Percentiles rank a stretch among this genome's conserved stretches.
Conservation (phyloP, 2,329 filamentous ascomycete genomes). For the Ophiosphaerella narmari region DNA sequence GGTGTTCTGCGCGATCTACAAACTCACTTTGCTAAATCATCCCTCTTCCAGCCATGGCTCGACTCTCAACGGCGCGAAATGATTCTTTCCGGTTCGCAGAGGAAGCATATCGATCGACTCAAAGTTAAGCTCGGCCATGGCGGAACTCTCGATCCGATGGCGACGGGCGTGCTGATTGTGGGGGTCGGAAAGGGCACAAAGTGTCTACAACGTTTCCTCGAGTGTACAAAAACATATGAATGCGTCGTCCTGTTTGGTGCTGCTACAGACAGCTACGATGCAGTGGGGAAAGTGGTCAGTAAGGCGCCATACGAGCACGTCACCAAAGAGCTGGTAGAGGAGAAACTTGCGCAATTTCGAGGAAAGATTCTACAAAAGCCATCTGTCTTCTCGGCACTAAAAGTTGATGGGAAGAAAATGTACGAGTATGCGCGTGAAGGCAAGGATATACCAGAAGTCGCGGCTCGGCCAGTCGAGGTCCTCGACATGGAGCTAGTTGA, state of each 20-base stretch:
- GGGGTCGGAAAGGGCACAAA: slow-evolving; percentile 91
- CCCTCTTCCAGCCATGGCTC: slow-evolving; percentile 78
- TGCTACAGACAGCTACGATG: slow-evolving; percentile 90
- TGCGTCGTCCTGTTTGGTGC: slow-evolving; percentile 87
- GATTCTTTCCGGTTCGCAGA: slow-evolving; percentile 62
- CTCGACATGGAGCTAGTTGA: slow-evolving; percentile 78
- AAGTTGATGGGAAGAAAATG: slow-evolving; percentile 89
- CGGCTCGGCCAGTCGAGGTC: slow-evolving; percentile 78
- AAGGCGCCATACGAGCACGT: slow-evolving; percentile 78
- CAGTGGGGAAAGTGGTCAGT: slow-evolving; percentile 79
- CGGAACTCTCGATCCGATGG: slow-evolving; percentile 91
- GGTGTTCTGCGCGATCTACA: slow-evolving; percentile 90
- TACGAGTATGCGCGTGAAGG: slow-evolving; percentile 97
- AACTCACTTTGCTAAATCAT: slow-evolving; percentile 78
- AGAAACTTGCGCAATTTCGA: slow-evolving; percentile 73
- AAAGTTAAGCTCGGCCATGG: slow-evolving; percentile 95
- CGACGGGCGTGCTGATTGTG: slow-evolving; percentile 88
- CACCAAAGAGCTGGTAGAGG: slow-evolving; percentile 76
- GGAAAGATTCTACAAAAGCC: slow-evolving; percentile 89
- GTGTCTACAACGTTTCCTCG: slow-evolving; percentile 74
- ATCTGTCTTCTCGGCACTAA: slow-evolving; percentile 89
- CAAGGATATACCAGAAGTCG: slow-evolving; percentile 83
- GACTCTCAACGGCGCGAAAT: slow-evolving; percentile 62
- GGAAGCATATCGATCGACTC: slow-evolving; percentile 55
- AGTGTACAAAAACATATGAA: slow-evolving; percentile 93